These are phyloP conservation scores for Coemansia sp. DNA, from an alignment of 192 early-diverging fungal species.

Conservation along the genomic window DNA sequence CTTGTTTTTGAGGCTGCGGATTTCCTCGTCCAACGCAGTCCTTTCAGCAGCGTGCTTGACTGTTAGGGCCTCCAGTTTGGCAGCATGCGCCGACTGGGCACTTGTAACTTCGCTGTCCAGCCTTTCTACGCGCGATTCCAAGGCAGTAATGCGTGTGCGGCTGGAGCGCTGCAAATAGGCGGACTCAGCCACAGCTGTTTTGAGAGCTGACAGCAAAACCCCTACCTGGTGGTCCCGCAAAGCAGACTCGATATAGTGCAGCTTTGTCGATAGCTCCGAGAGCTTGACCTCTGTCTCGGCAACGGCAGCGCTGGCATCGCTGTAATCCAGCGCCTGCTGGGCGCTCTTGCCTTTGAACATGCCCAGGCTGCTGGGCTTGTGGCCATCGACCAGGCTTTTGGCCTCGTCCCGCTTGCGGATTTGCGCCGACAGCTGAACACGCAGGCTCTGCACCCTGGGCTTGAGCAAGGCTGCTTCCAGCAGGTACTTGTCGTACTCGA, in stretches of 20 bases:
- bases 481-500: constrained; percentile 29
- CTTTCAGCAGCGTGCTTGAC: background rate
- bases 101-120: constrained; percentile 12
- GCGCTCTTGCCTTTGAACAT: constrained; percentile 41
- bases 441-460: constrained; percentile 23
- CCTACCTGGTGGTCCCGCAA: constrained; percentile 42
- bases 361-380: constrained; percentile 12
- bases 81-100: background rate
- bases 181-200: constrained; percentile 30
- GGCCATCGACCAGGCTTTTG: constrained; percentile 20
- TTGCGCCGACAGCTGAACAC: constrained; percentile 26
- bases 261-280: constrained; percentile 25
- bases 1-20: constrained; percentile 32
- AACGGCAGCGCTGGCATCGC: constrained; percentile 17
- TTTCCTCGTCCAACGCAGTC: constrained; percentile 24
- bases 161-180: constrained; percentile 1
- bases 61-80: constrained; percentile 1
- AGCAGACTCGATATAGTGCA: constrained; percentile 21
- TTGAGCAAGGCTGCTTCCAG: constrained; percentile 26
- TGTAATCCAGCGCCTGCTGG: constrained; percentile 29
- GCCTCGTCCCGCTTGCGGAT: constrained; percentile 32
- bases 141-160: background rate
- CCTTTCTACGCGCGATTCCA: constrained; percentile 4
- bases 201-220: constrained; percentile 31
- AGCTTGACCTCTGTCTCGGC: constrained; percentile 33